Conservation (phyloP, 1,139 yeast species). For the Suhomyces maxii region DNA sequence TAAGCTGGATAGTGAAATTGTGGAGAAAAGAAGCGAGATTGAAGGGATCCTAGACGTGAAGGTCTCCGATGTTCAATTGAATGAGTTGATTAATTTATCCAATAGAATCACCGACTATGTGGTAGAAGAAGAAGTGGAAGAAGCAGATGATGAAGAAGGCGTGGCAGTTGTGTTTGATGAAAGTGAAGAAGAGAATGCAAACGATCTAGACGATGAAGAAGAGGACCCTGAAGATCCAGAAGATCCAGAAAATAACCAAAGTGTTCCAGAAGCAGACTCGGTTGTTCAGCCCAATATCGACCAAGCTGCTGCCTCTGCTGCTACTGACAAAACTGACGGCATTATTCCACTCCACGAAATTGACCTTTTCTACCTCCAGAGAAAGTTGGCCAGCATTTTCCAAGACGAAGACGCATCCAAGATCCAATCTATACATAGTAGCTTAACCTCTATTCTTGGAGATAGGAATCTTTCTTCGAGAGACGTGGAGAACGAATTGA, state of each 20-base stretch:
- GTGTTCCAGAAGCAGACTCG: constrained; percentile 3
- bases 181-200: constrained; percentile 39
- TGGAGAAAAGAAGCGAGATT: constrained; percentile 36
- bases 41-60: constrained; percentile 45
- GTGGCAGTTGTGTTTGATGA: constrained; percentile 49
- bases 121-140: constrained; percentile 18
- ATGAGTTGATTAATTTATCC: constrained; percentile 52
- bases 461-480: constrained; percentile 30
- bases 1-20: constrained; percentile 42
- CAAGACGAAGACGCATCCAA: constrained; percentile 17
- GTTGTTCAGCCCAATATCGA: constrained; percentile 1
- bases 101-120: constrained; percentile 60
- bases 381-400: constrained; percentile 18
- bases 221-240: constrained; percentile 26
- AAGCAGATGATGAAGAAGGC: constrained; percentile 28
- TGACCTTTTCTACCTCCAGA: constrained; percentile 25
- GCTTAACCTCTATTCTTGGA: constrained; percentile 18
- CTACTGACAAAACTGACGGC: not conserved
- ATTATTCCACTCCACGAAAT: constrained; percentile 22
- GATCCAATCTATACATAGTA: constrained; percentile 17
- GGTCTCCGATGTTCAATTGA: constrained; percentile 50
- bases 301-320: not conserved
- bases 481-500: constrained; percentile 52
- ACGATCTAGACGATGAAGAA: constrained; percentile 26
- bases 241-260: constrained; percentile 18